These are phyloP conservation scores for Arabis alpina DNA, from an alignment of 345 rosid species.

Conservation along the genomic window DNA sequence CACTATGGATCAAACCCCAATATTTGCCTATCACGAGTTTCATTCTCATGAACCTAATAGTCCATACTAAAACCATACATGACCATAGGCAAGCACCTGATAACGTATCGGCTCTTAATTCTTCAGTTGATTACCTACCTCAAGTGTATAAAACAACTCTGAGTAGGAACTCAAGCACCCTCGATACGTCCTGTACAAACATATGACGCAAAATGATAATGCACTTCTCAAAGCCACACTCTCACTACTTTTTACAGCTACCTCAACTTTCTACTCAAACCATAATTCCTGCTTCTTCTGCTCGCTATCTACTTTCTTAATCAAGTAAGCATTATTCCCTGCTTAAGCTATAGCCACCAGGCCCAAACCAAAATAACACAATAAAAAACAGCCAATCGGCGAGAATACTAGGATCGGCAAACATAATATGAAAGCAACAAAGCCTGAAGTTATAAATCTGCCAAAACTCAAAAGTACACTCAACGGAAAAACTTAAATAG, in stretches of 20 bases:
- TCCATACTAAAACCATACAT: not conserved
- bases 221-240: conserved; percentile 33
- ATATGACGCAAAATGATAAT: conserved; percentile 72
- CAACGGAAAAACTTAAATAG: conserved; percentile 46
- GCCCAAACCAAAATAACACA: conserved; percentile 19
- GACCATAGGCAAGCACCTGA: conserved; percentile 5
- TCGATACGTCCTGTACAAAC: conserved; percentile 47
- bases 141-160: not conserved
- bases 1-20: no score
- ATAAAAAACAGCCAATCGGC: conserved; percentile 14
- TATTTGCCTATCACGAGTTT: not conserved
- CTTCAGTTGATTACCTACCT: conserved; percentile 5
- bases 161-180: conserved; percentile 27
- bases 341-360: conserved; percentile 11
- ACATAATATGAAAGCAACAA: conserved; percentile 24
- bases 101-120: conserved; percentile 15
- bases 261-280: conserved; percentile 58
- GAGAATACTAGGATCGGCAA: conserved; percentile 12
- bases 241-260: conserved; percentile 20
- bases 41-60: not conserved
- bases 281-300: conserved; percentile 50
- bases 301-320: conserved; percentile 28
- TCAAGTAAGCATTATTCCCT: conserved; percentile 11
- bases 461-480: conserved; percentile 69
- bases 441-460: conserved; percentile 59